phyloP scores from a whole-genome alignment of 179 eudicot species.

The Silene noctiflora region DNA sequence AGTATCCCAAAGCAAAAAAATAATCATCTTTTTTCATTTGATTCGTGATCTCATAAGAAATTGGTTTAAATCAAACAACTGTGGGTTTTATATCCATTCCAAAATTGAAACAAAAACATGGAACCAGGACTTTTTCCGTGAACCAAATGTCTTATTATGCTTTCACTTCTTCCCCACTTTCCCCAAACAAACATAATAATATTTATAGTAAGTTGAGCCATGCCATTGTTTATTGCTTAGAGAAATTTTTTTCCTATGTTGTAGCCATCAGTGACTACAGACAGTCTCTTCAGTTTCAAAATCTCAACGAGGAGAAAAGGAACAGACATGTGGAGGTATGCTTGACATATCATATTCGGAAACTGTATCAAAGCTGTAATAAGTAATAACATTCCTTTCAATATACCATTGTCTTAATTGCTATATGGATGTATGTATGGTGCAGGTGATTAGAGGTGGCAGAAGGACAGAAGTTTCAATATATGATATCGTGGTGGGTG shows the following conservation, averaged over 20 bases:
- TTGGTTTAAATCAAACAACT: too few relatives aligned
- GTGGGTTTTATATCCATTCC: too few relatives aligned
- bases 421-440: background rate
- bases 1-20: too few relatives aligned
- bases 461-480: conserved; percentile 68
- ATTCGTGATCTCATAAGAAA: too few relatives aligned
- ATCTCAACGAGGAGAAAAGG: conserved; percentile 78
- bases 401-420: conserved; percentile 3
- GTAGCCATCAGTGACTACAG: conserved; percentile 84
- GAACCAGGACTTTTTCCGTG: too few relatives aligned
- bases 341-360: background rate
- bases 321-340: conserved; percentile 87
- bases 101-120: too few relatives aligned
- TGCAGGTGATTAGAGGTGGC: conserved; percentile 79
- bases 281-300: conserved; percentile 89
- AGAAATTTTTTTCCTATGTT: conserved; percentile 12
- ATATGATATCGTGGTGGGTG: conserved; percentile 92
- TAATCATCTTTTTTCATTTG: too few relatives aligned
- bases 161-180: too few relatives aligned
- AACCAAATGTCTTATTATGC: too few relatives aligned
- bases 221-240: background rate
- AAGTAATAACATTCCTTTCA: background rate
- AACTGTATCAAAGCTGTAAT: background rate
- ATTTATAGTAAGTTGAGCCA: background rate
- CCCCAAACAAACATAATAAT: background rate